Conservation (phyloP, 805 yeast species). For the Kodamaea nitidulidarum region DNA sequence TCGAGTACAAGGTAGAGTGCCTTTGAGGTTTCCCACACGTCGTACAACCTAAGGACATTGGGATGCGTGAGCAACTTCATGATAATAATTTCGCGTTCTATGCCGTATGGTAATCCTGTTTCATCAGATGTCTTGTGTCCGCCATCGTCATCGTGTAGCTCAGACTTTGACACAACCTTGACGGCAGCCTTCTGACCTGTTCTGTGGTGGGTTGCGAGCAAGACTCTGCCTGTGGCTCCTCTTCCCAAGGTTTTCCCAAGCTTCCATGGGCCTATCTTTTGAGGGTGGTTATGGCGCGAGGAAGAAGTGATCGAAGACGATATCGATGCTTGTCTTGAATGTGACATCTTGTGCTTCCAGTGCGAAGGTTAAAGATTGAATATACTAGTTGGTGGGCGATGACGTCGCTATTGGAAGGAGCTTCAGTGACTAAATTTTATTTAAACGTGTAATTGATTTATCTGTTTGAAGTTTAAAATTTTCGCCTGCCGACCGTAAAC, state of each 20-base stretch:
- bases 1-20: conserved; percentile 77
- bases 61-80: conserved; percentile 95
- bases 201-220: conserved; percentile 63
- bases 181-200: conserved; percentile 81
- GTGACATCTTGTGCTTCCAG: conserved; percentile 1
- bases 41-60: conserved; percentile 87
- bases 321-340: conserved; percentile 56
- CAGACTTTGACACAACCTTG: conserved; percentile 71
- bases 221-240: conserved; percentile 80
- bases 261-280: conserved; percentile 76
- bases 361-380: conserved; percentile 1
- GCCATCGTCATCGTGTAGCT: conserved; percentile 33
- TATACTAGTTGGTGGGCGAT: background rate
- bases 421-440: background rate
- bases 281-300: conserved; percentile 43
- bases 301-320: conserved; percentile 52
- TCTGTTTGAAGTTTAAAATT: conserved; percentile 2
- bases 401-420: background rate
- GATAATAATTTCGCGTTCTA: conserved; percentile 94
- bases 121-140: conserved; percentile 37
- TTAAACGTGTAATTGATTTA: background rate
- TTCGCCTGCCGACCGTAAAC: conserved; percentile 7
- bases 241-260: conserved; percentile 75
- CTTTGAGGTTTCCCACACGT: conserved; percentile 96
- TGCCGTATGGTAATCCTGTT: conserved; percentile 85